phyloP scores from a whole-genome alignment of 805 yeast genomes.

The Cyberlindnera japonica region DNA sequence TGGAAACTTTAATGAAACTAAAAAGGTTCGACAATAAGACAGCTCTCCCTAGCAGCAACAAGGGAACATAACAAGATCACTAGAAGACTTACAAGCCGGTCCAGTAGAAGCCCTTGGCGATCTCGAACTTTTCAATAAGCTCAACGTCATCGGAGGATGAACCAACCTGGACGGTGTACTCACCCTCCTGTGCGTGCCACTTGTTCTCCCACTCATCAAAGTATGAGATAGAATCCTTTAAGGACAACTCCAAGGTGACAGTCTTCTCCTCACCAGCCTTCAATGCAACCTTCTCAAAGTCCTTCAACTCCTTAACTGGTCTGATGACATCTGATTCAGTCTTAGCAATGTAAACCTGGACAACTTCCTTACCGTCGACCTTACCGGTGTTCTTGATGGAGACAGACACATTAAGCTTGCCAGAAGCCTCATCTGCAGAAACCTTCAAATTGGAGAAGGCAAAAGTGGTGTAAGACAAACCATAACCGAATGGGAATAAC shows the following conservation, averaged over 20 bases:
- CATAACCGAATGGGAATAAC: constrained; percentile 58
- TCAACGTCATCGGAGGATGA: constrained; percentile 31
- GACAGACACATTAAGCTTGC: constrained; percentile 31
- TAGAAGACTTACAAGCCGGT: constrained; percentile 16
- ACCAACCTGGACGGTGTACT: constrained; percentile 48
- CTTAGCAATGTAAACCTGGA: constrained; percentile 48
- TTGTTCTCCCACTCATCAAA: constrained; percentile 44
- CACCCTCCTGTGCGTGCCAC: constrained; percentile 52
- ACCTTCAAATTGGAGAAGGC: constrained; percentile 36
- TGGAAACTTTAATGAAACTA: too few species aligned
- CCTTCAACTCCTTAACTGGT: constrained; percentile 59
- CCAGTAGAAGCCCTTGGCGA: constrained; percentile 24
- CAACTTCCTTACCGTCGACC: constrained; percentile 48
- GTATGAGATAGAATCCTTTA: constrained; percentile 50
- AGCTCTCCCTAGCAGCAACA: too few species aligned
- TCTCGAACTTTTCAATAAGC: constrained; percentile 20
- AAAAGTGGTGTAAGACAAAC: constrained; percentile 57
- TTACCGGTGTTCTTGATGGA: constrained; percentile 47
- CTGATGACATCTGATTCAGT: constrained; percentile 36
- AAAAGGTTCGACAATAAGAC: too few species aligned
- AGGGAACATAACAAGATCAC: too few species aligned
- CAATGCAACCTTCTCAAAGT: constrained; percentile 47
- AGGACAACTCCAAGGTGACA: constrained; percentile 35
- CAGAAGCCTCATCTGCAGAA: constrained; percentile 27
- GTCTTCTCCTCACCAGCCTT: constrained; percentile 40